Conservation (phyloP, 1,139 yeast species). For the Blastobotrys proliferans region DNA sequence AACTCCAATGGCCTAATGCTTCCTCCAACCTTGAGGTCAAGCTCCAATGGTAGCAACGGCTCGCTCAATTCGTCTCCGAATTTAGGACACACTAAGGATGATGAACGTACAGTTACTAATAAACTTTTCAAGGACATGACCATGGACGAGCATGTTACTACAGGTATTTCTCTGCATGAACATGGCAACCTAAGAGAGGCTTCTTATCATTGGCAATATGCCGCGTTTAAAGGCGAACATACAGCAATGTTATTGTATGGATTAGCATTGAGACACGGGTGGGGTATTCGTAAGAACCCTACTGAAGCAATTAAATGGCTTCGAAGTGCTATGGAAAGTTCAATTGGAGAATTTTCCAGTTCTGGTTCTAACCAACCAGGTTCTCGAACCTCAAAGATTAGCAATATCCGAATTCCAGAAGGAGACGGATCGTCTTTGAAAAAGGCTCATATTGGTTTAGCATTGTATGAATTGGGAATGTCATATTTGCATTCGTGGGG, state of each 20-base stretch:
- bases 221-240: slow-evolving; percentile 55
- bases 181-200: slow-evolving; percentile 65
- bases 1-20: slow-evolving; percentile 3
- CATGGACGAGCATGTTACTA: slow-evolving; percentile 42
- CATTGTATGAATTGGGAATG: slow-evolving; percentile 59
- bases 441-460: slow-evolving; percentile 37
- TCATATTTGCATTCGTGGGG: slow-evolving; percentile 61
- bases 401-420: slow-evolving; percentile 12
- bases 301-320: slow-evolving; percentile 60
- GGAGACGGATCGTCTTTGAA: slow-evolving; percentile 23
- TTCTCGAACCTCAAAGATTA: neutral
- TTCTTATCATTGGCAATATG: slow-evolving; percentile 61
- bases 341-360: slow-evolving; percentile 20
- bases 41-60: neutral
- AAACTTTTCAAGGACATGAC: slow-evolving; percentile 27
- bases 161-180: slow-evolving; percentile 53
- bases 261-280: slow-evolving; percentile 62
- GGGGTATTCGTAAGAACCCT: slow-evolving; percentile 63
- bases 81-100: neutral
- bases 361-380: neutral
- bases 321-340: slow-evolving; percentile 42
- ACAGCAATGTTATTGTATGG: slow-evolving; percentile 75
- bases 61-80: neutral
- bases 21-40: slow-evolving; percentile 9
- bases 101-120: slow-evolving; percentile 6